A percentile compares a stretch with the other conserved stretches of the same genome.
phyloP scores from a whole-genome alignment of 805 yeast genomes.

The Saccharomycopsis sp. region DNA sequence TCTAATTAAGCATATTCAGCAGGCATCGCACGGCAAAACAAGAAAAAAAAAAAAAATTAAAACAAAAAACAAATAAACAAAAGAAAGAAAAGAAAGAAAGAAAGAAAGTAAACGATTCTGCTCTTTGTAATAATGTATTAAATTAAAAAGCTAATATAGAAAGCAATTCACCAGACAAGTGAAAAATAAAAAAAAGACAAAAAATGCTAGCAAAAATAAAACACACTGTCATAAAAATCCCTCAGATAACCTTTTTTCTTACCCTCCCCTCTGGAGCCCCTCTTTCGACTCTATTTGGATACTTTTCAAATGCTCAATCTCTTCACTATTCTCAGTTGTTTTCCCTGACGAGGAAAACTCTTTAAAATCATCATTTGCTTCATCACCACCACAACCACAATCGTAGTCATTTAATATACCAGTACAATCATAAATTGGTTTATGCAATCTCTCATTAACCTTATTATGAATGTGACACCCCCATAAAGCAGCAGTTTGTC shows the following conservation, averaged over 20 bases:
- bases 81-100: neutral
- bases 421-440: constrained; percentile 76
- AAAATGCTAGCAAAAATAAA: constrained; percentile 12
- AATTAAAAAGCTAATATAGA: too few relatives aligned
- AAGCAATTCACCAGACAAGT: neutral
- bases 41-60: neutral
- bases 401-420: constrained; percentile 84
- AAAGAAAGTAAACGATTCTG: too few relatives aligned
- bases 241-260: too few relatives aligned
- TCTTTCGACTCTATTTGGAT: constrained; percentile 43
- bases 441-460: constrained; percentile 67
- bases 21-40: neutral
- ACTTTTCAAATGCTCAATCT: constrained; percentile 35
- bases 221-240: neutral
- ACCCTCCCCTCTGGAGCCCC: constrained; percentile 39
- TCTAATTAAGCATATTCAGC: too few relatives aligned
- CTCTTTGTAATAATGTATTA: too few relatives aligned
- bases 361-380: constrained; percentile 29
- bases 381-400: constrained; percentile 86
- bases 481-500: constrained; percentile 87
- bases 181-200: too few relatives aligned
- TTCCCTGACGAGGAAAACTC: constrained; percentile 31
- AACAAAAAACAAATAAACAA: neutral
- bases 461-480: constrained; percentile 90
- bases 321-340: constrained; percentile 23